These are phyloP conservation scores for Saksenaea vasiformis DNA, from an alignment of 371 early-diverging fungal genomes.

Conservation along the genomic window DNA sequence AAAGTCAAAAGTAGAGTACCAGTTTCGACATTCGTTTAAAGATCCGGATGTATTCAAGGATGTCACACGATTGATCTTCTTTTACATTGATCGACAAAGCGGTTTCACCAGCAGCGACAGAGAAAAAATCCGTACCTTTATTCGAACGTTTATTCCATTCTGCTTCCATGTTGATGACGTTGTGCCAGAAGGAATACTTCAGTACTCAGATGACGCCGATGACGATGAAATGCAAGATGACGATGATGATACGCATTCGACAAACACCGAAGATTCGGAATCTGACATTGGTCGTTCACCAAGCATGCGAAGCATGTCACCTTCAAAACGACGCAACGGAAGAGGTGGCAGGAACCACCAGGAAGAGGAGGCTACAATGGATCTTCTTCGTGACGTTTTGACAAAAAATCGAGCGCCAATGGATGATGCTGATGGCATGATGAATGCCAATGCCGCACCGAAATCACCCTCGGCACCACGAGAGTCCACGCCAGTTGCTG, in stretches of 20 bases:
- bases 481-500: conserved; percentile 11
- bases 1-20: conserved; percentile 49
- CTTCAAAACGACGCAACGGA: conserved; percentile 24
- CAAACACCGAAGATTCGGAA: conserved; percentile 43
- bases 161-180: conserved; percentile 68
- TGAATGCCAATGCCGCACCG: background rate
- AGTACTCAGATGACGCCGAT: conserved; percentile 32
- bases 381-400: conserved; percentile 44
- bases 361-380: conserved; percentile 43
- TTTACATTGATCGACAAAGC: conserved; percentile 52
- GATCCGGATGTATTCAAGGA: conserved; percentile 68
- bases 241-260: conserved; percentile 38
- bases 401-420: conserved; percentile 32
- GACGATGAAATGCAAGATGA: conserved; percentile 37
- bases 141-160: conserved; percentile 70
- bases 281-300: conserved; percentile 35
- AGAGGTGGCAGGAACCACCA: conserved; percentile 31
- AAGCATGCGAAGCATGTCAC: conserved; percentile 25
- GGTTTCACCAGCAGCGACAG: conserved; percentile 65
- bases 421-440: conserved; percentile 14
- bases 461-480: conserved; percentile 20
- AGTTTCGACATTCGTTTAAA: conserved; percentile 63
- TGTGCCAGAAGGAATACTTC: conserved; percentile 31
- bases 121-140: conserved; percentile 74
- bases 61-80: conserved; percentile 61